Conservation (phyloP, 2,329 filamentous ascomycete species). For the Hypoxylon rubiginosum region DNA sequence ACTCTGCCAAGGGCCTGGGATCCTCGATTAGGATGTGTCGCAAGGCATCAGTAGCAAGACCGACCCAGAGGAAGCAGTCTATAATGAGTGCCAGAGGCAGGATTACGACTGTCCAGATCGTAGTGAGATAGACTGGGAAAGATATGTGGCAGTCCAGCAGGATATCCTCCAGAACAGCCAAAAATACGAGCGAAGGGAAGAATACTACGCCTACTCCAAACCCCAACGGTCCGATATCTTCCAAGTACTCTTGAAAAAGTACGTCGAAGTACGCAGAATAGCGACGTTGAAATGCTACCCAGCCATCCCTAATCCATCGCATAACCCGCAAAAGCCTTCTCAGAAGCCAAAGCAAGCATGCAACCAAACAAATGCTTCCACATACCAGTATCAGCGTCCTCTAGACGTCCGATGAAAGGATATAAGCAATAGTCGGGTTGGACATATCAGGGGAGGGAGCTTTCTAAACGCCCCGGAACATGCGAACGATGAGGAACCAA, state of each 20-base stretch:
- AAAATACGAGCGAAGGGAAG: slow-evolving; percentile 9
- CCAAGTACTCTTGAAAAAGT: slow-evolving; percentile 8
- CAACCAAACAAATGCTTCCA: slow-evolving; percentile 4
- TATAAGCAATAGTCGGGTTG: slow-evolving; percentile 5
- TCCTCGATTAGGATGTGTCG: slow-evolving; percentile 5
- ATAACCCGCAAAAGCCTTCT: not conserved
- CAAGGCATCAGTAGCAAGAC: not conserved
- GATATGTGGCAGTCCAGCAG: slow-evolving; percentile 10
- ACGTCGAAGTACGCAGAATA: slow-evolving; percentile 3
- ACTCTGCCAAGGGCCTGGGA: slow-evolving; percentile 4
- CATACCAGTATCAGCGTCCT: slow-evolving; percentile 4
- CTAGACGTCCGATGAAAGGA: slow-evolving; percentile 13
- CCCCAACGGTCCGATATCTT: not conserved
- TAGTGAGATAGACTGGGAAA: slow-evolving; percentile 14
- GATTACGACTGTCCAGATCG: slow-evolving; percentile 2
- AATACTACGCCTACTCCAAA: not conserved
- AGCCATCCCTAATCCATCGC: slow-evolving; percentile 2
- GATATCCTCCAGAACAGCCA: slow-evolving; percentile 16
- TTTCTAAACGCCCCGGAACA: slow-evolving; percentile 79
- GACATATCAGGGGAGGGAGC: not conserved
- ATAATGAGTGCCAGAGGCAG: not conserved
- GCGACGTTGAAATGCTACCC: slow-evolving; percentile 10
- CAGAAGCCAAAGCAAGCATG: slow-evolving; percentile 16
- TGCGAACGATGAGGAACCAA: slow-evolving; percentile 91
- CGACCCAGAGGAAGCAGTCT: slow-evolving; percentile 3